Evolutionary conservation across 352 stramenopile genomes (phyloP), one percentile per base, ranked within the genome.

Genomic region (Phytophthora citricola): DNA sequence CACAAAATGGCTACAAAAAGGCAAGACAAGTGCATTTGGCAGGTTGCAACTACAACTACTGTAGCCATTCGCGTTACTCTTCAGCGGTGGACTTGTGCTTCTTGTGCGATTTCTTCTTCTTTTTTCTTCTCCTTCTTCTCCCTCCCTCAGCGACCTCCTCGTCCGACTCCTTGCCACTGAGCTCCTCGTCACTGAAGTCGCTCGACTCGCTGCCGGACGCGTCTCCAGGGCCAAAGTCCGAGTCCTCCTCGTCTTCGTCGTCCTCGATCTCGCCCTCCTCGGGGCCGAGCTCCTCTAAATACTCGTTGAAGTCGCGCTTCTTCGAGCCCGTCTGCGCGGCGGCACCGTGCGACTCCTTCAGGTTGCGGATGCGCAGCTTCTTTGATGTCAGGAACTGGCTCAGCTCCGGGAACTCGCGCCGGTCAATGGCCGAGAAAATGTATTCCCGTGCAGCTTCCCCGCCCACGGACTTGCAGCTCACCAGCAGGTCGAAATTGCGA

Each of bases 381-480:
- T 98, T 98, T 31, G 85, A 92, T 22, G 81, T 94, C n/a, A 98
- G 75, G 77, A 98, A 99, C 69, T 97, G 94, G 71, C 95, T 97
- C 57, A 99, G 78, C 51, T 95, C 83, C 2, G 89, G 81, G 78
- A 98, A 99, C 68, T 99, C 96, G 36, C 88, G 90, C 5, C 95
- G 94, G 73, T 99, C 97, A 61, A 99, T 98, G n/a, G 93, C 92
- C 14, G 89, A 97, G 73, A 99, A 99, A 32, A 96, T 88, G 69
- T 97, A 97, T 71, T 99, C 95, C 8, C 87, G 84, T 12, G 79
- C 78, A 4, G 78, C 79, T 53, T 95, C 90, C 29, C 85, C 85
- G n/a, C 90, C 89, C 22, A 94, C 87, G 5, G 81, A 90, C 67
- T 94, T 94, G 69, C 98, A 93, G 56, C 83, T 97, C 43, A 99